A percentile compares a stretch with the other conserved stretches of the same genome.
These are phyloP conservation scores for Silene uniflora DNA, from an alignment of 148 eudicot species.

Conservation along the genomic window DNA sequence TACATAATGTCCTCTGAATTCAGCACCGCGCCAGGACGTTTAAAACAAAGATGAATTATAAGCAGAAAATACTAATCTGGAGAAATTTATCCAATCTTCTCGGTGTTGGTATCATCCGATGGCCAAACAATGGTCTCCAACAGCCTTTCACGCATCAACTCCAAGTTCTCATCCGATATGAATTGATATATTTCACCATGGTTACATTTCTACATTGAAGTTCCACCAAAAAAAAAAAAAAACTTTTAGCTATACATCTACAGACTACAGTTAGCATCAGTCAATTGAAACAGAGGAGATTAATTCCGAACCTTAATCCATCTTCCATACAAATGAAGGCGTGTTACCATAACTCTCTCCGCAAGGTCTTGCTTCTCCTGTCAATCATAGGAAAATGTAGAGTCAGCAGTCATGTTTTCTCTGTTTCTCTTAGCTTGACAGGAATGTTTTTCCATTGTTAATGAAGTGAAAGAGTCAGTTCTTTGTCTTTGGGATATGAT, in stretches of 20 bases:
- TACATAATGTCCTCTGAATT: conserved; percentile 17
- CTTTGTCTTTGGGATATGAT: no score
- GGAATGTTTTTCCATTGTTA: not conserved
- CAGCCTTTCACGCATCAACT: conserved; percentile 93
- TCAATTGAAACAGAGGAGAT: not conserved
- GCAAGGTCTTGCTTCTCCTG: conserved; percentile 93
- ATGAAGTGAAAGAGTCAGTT: no score
- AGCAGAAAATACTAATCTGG: not conserved
- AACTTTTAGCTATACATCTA: not conserved
- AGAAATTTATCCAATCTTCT: conserved; percentile 42
- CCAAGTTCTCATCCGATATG: conserved; percentile 86
- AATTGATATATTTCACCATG: conserved; percentile 74
- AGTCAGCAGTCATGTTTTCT: not conserved
- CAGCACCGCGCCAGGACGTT: conserved; percentile 1
- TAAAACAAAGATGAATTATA: not conserved
- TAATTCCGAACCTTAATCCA: conserved; percentile 71
- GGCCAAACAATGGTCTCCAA: conserved; percentile 88
- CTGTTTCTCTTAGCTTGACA: not conserved
- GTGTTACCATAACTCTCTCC: conserved; percentile 87
- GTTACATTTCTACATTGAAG: conserved; percentile 60
- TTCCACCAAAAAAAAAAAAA: not conserved
- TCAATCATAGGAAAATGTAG: not conserved
- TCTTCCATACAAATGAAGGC: conserved; percentile 87
- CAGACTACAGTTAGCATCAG: not conserved
- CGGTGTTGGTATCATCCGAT: conserved; percentile 71